phyloP scores from a whole-genome alignment of 768 basidiomycete genomes.

The Russula sp. region DNA sequence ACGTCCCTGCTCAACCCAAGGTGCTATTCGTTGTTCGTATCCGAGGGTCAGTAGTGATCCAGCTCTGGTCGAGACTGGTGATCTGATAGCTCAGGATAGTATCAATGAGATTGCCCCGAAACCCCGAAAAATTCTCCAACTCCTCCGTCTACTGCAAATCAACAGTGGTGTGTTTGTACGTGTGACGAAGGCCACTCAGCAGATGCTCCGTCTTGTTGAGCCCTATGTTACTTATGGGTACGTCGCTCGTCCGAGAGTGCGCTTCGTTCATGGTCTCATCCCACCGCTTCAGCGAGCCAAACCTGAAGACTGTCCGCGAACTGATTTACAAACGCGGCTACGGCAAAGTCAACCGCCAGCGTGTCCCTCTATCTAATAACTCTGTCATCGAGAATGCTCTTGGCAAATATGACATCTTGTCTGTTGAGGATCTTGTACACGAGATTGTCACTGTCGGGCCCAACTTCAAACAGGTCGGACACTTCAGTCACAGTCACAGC shows the following conservation, averaged over 20 bases:
- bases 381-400: conserved; percentile 84
- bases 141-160: conserved; percentile 97
- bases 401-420: conserved; percentile 93
- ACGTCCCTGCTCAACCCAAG: conserved; percentile 94
- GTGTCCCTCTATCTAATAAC: conserved; percentile 93
- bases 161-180: conserved; percentile 99
- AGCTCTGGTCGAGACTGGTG: conserved; percentile 11
- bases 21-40: conserved; percentile 97
- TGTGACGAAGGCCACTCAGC: conserved; percentile 90
- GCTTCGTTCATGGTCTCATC: background rate
- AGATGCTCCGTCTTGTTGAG: conserved; percentile 97
- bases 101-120: conserved; percentile 99
- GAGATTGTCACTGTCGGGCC: conserved; percentile 94
- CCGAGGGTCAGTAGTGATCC: conserved; percentile 63
- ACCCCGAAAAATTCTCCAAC: conserved; percentile 97
- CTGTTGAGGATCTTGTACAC: conserved; percentile 94
- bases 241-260: conserved; percentile 24
- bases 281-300: conserved; percentile 62
- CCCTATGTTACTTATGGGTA: conserved; percentile 97
- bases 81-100: conserved; percentile 40
- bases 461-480: conserved; percentile 93
- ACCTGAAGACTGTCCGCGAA: conserved; percentile 94
- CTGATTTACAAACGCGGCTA: conserved; percentile 99
- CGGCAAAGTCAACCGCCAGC: conserved; percentile 96
- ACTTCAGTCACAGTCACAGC: background rate